These are phyloP conservation scores for Gloeopeniophorella convolvens DNA, from an alignment of 768 basidiomycete genomes.

Conservation along the genomic window DNA sequence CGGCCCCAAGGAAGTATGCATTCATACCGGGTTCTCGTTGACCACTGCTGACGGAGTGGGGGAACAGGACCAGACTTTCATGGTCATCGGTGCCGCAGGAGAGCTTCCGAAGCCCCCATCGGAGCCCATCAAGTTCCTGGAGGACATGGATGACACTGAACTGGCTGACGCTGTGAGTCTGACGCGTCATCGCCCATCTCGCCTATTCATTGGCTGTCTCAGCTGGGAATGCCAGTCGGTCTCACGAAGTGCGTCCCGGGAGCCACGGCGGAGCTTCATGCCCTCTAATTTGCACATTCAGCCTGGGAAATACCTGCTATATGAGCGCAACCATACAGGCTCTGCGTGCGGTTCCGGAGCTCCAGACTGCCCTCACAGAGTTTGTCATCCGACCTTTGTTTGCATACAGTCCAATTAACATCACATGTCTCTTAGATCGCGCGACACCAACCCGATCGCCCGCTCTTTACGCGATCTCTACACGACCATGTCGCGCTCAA, in stretches of 20 bases:
- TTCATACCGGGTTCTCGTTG: neutral
- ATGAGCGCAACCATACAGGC: conserved; percentile 95
- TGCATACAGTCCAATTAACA: neutral
- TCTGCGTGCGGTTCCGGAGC: conserved; percentile 87
- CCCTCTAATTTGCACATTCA: conserved; percentile 21
- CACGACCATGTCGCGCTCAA: conserved; percentile 63
- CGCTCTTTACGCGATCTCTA: conserved; percentile 66
- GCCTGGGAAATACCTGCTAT: conserved; percentile 92
- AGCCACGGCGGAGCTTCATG: conserved; percentile 22
- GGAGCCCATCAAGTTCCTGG: conserved; percentile 74
- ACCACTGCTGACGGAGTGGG: neutral
- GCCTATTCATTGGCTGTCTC: neutral
- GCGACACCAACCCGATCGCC: conserved; percentile 28
- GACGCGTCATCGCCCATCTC: neutral
- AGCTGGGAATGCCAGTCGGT: conserved; percentile 75
- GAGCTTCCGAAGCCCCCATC: conserved; percentile 86
- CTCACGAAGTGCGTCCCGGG: conserved; percentile 52
- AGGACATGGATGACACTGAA: conserved; percentile 85
- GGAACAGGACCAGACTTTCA: conserved; percentile 79
- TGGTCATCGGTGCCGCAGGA: conserved; percentile 90
- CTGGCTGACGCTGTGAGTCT: conserved; percentile 69
- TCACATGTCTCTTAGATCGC: conserved; percentile 1
- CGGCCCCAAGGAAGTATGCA: conserved; percentile 67
- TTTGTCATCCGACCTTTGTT: conserved; percentile 30
- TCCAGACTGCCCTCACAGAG: conserved; percentile 63